phyloP scores from a whole-genome alignment of 1,284 basidiomycete species.

The Irpex lacteus region DNA sequence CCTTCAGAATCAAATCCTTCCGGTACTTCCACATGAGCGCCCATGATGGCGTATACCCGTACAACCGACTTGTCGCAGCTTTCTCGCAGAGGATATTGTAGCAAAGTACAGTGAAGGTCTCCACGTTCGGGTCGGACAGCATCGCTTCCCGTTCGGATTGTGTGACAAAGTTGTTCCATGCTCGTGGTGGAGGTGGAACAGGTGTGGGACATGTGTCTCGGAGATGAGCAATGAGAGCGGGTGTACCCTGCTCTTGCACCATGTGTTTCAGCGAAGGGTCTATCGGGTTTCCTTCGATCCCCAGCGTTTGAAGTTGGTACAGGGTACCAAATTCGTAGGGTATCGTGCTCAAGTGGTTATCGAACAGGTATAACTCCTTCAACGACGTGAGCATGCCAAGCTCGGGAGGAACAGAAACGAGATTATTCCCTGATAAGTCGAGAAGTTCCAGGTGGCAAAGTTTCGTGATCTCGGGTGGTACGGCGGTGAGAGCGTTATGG shows the following conservation, averaged over 20 bases:
- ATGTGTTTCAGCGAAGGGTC: slow-evolving; percentile 76
- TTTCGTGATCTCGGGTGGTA: slow-evolving; percentile 84
- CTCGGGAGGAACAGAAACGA: slow-evolving; percentile 80
- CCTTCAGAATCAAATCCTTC: slow-evolving; percentile 86
- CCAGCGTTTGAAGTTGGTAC: slow-evolving; percentile 91
- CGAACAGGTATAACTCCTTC: slow-evolving; percentile 93
- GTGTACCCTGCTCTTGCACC: slow-evolving; percentile 92
- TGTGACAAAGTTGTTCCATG: slow-evolving; percentile 78
- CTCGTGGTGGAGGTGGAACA: slow-evolving; percentile 78
- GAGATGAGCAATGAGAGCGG: slow-evolving; percentile 83
- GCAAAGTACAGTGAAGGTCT: slow-evolving; percentile 80
- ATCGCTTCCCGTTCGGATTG: slow-evolving; percentile 64
- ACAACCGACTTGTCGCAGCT: slow-evolving; percentile 87
- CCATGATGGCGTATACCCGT: slow-evolving; percentile 97
- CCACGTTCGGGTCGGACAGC: slow-evolving; percentile 53
- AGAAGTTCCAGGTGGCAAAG: slow-evolving; percentile 88
- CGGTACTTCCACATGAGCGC: slow-evolving; percentile 95
- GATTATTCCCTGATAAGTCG: slow-evolving; percentile 90
- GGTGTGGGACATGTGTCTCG: slow-evolving; percentile 88
- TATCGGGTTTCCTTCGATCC: slow-evolving; percentile 95
- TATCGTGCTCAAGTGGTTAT: slow-evolving; percentile 86
- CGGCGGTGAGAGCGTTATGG: slow-evolving; percentile 83
- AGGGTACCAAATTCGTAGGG: slow-evolving; percentile 89
- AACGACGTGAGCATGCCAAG: slow-evolving; percentile 89
- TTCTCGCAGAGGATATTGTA: slow-evolving; percentile 97